Evolutionary conservation across 2,329 filamentous ascomycete species (phyloP).

Genomic region (Pseudogymnoascus sp.): DNA sequence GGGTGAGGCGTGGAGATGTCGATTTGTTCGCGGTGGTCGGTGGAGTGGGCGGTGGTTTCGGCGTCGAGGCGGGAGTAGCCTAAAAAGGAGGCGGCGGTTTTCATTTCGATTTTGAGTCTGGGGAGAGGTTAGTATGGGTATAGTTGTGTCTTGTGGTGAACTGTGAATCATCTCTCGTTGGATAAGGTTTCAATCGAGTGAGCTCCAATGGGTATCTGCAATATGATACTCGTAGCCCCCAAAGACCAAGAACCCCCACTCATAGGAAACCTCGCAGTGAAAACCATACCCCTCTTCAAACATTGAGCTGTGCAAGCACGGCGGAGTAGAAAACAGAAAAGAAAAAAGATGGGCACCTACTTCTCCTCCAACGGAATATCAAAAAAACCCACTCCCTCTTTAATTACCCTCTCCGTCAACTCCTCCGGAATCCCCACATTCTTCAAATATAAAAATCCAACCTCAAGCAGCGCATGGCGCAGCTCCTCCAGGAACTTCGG

Average conservation of each 20-base stretch:
- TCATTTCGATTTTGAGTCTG: conserved; percentile 63
- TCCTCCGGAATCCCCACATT: conserved; percentile 66
- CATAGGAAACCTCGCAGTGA: neutral
- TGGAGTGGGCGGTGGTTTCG: conserved; percentile 64
- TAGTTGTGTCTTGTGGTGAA: neutral
- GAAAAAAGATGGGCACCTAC: conserved; percentile 32
- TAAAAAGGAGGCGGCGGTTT: conserved; percentile 63
- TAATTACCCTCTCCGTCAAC: conserved; percentile 57
- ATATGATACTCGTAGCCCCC: neutral
- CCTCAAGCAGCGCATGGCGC: conserved; percentile 69
- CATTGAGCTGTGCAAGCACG: neutral
- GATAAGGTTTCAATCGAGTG: neutral
- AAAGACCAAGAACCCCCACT: neutral
- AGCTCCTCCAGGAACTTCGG: conserved; percentile 63
- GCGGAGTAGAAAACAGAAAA: neutral
- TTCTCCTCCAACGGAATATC: conserved; percentile 70
- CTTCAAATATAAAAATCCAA: conserved; percentile 81
- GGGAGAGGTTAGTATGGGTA: neutral
- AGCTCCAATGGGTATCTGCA: neutral
- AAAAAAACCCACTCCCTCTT: conserved; percentile 66
- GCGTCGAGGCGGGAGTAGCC: conserved; percentile 60
- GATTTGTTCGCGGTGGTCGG: conserved; percentile 79
- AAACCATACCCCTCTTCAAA: neutral
- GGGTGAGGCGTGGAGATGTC: conserved; percentile 76
- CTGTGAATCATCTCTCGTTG: neutral